Base-by-base conservation (phyloP, 768 basidiomycete genomes). In the Leccinum rimulosum region DNA sequence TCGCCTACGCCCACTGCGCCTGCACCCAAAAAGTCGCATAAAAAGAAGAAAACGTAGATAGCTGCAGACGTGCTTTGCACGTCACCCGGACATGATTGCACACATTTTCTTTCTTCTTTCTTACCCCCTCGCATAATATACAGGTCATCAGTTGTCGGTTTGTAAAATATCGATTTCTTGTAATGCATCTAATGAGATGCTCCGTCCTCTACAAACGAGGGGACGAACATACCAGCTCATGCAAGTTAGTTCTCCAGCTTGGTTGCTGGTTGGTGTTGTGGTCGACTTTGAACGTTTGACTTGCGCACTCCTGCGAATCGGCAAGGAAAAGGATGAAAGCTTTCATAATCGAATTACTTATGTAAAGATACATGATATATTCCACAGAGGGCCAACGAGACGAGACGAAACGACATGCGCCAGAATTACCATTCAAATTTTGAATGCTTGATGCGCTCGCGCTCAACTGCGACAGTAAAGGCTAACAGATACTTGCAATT, bases 1-100 rank as follows among this genome's bases (percentile, higher is more conserved):
- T 82, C 87, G 6, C 74, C 86, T 0, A 88, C 87, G 2, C 87
- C 89, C 22, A 76, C 76, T 6, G 73, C 75, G 9, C 78, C 81
- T 8, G 72, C 81, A n/a, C 73, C 74, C 17, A 89, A 87, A 73
- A 78, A 84, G 59, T 77, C 82, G 48, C 72, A 80, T 22, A 88
- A 90, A 77, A 87, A 86, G 74, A 89, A 86, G 75, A 89, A 85
- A 71, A 84, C 83, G 8, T 85, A 73, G 64, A 31, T 7, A 27
- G 40, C 17, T 17, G 17, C 40, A 40, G 14, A 3, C 12, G 11
- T 47, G 40, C 10, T 28, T 31, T 10, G 40, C 22, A 36, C 8
- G 11, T 10, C 2, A 5, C 22, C 33, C 4, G 22, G 50, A 49
- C 28, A 31, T 22, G n/a, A 12, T 33, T 28, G 43, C 35, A 36